Percentiles rank a stretch among this genome's conserved stretches.
Evolutionary conservation across 495 filamentous ascomycete species (phyloP).

Genomic region (Penicillium diatomitis): DNA sequence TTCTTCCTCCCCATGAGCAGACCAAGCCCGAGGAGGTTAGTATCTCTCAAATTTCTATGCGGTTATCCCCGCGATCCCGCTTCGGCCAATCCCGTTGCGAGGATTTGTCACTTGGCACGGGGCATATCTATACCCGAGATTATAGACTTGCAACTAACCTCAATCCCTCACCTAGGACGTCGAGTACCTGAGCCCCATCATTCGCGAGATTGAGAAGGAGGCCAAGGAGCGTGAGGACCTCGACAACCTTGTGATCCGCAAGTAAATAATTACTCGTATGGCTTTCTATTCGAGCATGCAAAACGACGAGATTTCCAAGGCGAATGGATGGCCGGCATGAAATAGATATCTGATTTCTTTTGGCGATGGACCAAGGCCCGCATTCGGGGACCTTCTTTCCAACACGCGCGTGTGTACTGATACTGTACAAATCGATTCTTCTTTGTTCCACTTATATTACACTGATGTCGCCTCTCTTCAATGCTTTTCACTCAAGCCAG

Average conservation of each 20-base stretch:
- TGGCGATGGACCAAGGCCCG: slow-evolving; percentile 14
- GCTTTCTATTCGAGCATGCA: slow-evolving; percentile 12
- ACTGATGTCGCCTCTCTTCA: background rate
- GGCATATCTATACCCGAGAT: too few species aligned
- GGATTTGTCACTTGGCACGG: slow-evolving; percentile 32
- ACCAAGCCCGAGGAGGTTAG: slow-evolving; percentile 66
- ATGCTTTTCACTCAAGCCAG: too few species aligned
- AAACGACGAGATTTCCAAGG: slow-evolving; percentile 13
- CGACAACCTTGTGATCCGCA: slow-evolving; percentile 67
- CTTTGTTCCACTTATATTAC: slow-evolving; percentile 17
- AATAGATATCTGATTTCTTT: slow-evolving; percentile 21
- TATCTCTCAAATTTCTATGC: slow-evolving; percentile 10
- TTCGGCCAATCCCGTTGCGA: slow-evolving; percentile 34
- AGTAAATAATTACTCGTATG: slow-evolving; percentile 17
- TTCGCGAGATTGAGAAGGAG: slow-evolving; percentile 77
- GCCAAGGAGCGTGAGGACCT: slow-evolving; percentile 70
- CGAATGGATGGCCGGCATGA: slow-evolving; percentile 19
- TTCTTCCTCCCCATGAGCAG: slow-evolving; percentile 75
- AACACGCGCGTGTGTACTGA: slow-evolving; percentile 33
- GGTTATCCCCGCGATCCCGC: slow-evolving; percentile 13
- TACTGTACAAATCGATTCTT: slow-evolving; percentile 43
- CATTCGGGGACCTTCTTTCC: slow-evolving; percentile 12
- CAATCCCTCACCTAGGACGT: slow-evolving; percentile 47
- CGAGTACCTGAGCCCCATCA: slow-evolving; percentile 70
- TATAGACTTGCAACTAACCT: background rate